A percentile compares a stretch with the other conserved stretches of the same genome.
Conservation (phyloP, 106 monocot genomes). For the Dendrobium chrysotoxum region DNA sequence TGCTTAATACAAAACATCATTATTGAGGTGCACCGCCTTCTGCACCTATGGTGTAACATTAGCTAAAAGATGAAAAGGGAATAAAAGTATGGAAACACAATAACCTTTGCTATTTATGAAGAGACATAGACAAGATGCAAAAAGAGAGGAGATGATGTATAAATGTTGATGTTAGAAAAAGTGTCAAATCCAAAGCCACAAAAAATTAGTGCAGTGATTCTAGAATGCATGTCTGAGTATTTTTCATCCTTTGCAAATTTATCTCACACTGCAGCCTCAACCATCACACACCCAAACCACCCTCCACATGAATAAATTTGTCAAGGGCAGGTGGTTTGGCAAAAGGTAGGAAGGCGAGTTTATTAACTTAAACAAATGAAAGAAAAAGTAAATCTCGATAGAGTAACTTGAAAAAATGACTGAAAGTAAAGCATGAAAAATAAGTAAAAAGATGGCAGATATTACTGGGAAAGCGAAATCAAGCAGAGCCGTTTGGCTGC, state of each 20-base stretch:
- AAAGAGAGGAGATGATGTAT: background rate
- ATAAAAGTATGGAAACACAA: no score
- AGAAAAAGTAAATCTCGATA: background rate
- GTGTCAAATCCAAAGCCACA: background rate
- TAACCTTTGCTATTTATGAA: background rate
- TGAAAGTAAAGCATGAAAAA: background rate
- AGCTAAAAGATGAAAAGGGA: no score
- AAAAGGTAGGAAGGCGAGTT: background rate
- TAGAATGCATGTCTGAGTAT: background rate
- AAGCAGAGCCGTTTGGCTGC: conserved; percentile 81
- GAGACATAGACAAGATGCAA: background rate
- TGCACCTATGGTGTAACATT: no score
- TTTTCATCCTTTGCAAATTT: background rate
- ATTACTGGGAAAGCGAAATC: conserved; percentile 95
- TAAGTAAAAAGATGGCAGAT: background rate
- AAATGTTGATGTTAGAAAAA: background rate
- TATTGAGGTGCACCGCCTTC: no score
- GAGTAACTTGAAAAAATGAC: background rate
- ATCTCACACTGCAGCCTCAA: background rate
- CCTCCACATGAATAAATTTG: background rate
- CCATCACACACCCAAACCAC: background rate
- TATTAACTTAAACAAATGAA: background rate
- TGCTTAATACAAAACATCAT: no score
- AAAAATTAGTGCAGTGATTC: background rate
- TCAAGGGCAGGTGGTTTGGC: background rate